Evolutionary conservation across 495 filamentous ascomycete species (phyloP).

Genomic region (Cladorrhinum samala): DNA sequence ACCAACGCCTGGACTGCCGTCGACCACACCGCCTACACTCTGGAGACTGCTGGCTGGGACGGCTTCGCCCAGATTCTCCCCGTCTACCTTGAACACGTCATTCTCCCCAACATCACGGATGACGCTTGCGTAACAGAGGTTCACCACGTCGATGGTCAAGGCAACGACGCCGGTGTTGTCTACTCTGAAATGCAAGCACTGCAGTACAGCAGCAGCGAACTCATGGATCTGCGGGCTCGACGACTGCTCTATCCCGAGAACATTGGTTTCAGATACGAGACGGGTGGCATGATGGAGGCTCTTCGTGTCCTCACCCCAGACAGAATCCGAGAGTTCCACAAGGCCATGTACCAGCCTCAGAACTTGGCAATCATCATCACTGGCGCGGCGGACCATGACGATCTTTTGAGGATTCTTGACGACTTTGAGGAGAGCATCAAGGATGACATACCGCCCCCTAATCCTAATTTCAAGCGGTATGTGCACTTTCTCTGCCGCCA

Average conservation of each 20-base stretch:
- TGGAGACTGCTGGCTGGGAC: conserved; percentile 93
- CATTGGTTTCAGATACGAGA: conserved; percentile 92
- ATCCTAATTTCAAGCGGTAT: conserved; percentile 66
- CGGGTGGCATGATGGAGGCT: conserved; percentile 91
- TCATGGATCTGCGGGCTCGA: conserved; percentile 75
- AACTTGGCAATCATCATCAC: conserved; percentile 88
- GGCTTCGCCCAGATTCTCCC: conserved; percentile 92
- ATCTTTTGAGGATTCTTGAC: conserved; percentile 75
- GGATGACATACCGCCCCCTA: conserved; percentile 65
- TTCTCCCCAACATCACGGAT: conserved; percentile 87
- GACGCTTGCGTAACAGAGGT: conserved; percentile 93
- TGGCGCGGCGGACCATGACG: conserved; percentile 77
- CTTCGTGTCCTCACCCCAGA: conserved; percentile 80
- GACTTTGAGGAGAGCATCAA: conserved; percentile 83
- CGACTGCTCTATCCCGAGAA: conserved; percentile 81
- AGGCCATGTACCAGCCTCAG: conserved; percentile 96
- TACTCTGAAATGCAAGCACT: conserved; percentile 99
- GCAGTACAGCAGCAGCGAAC: conserved; percentile 72
- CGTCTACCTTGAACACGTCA: conserved; percentile 91
- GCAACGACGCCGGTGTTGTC: conserved; percentile 94
- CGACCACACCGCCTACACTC: conserved; percentile 94
- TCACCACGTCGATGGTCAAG: conserved; percentile 86
- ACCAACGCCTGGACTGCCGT: conserved; percentile 97
- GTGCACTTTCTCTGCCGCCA: neutral
- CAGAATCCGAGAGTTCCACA: conserved; percentile 85